phyloP scores from a whole-genome alignment of 257 asterid genomes.

The Solanum bulbocastanum region DNA sequence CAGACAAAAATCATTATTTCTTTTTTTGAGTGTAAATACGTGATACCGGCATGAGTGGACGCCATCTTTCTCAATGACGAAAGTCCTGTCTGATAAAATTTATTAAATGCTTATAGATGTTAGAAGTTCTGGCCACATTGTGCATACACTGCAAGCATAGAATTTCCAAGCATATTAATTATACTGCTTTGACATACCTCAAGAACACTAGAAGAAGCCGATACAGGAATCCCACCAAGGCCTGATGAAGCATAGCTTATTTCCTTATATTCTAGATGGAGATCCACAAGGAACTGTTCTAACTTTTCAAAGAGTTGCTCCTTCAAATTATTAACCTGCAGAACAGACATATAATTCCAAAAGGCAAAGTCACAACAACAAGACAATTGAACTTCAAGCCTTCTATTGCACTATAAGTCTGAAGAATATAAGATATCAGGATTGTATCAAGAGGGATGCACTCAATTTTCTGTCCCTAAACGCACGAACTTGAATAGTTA shows the following conservation, averaged over 20 bases:
- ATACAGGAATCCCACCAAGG: slow-evolving; percentile 23
- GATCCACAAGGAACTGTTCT: slow-evolving; percentile 82
- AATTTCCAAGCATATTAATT: neutral
- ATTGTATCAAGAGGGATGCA: neutral
- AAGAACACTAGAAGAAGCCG: slow-evolving; percentile 37
- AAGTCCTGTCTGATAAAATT: neutral
- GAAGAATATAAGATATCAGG: neutral
- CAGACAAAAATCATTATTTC: neutral
- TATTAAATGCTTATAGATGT: neutral
- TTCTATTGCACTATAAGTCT: neutral
- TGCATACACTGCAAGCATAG: neutral
- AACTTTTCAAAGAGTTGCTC: slow-evolving; percentile 83
- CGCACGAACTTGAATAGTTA: neutral
- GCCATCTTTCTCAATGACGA: neutral
- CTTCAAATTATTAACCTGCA: slow-evolving; percentile 81
- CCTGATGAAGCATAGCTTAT: slow-evolving; percentile 28
- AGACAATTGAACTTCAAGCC: neutral
- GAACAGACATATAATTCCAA: neutral
- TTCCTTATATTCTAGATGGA: slow-evolving; percentile 61
- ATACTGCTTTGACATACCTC: slow-evolving; percentile 45
- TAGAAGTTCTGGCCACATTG: neutral
- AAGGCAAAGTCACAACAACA: neutral
- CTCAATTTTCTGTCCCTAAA: neutral
- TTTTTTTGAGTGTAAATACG: neutral
- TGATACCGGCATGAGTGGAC: neutral